Percentiles rank a stretch among this genome's conserved stretches.
These are phyloP conservation scores for Hortiboletus campestris DNA, from an alignment of 768 basidiomycete genomes.

Conservation along the genomic window DNA sequence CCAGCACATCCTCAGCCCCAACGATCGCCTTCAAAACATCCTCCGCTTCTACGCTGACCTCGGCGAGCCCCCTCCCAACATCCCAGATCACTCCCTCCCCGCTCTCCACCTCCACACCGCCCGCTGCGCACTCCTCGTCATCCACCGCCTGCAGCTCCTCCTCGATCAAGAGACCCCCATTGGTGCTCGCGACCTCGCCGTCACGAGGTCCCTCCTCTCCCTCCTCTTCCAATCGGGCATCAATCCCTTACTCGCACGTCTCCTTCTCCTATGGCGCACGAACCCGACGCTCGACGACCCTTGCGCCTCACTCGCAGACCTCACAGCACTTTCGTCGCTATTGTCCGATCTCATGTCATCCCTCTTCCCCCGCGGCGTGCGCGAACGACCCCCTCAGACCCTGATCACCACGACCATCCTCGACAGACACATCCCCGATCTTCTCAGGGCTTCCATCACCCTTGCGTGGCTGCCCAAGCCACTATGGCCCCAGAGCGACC, in stretches of 20 bases:
- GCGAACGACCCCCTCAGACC: slow-evolving; percentile 52
- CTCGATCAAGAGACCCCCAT: slow-evolving; percentile 38
- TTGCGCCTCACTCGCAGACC: slow-evolving; percentile 39
- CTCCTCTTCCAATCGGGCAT: slow-evolving; percentile 73
- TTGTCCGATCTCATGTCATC: slow-evolving; percentile 44
- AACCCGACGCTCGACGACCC: slow-evolving; percentile 20
- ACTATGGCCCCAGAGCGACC: slow-evolving; percentile 36
- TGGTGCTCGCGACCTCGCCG: slow-evolving; percentile 64
- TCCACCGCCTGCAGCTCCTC: slow-evolving; percentile 47
- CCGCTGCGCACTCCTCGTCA: slow-evolving; percentile 48
- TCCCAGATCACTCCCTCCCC: slow-evolving; percentile 30
- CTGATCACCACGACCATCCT: slow-evolving; percentile 58
- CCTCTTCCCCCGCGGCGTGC: slow-evolving; percentile 52
- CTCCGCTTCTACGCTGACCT: slow-evolving; percentile 17
- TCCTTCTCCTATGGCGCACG: slow-evolving; percentile 38
- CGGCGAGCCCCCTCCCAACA: slow-evolving; percentile 5
- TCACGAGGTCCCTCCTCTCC: slow-evolving; percentile 62
- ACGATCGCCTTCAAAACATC: slow-evolving; percentile 5
- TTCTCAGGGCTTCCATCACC: slow-evolving; percentile 58
- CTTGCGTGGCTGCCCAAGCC: slow-evolving; percentile 74
- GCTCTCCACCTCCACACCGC: slow-evolving; percentile 54
- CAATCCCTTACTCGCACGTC: slow-evolving; percentile 47
- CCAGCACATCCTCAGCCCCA: slow-evolving; percentile 8
- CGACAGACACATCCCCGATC: slow-evolving; percentile 53
- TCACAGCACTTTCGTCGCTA: slow-evolving; percentile 43